Evolutionary conservation across 1,139 yeast species (phyloP).

Genomic region (Kazachstania sp.): DNA sequence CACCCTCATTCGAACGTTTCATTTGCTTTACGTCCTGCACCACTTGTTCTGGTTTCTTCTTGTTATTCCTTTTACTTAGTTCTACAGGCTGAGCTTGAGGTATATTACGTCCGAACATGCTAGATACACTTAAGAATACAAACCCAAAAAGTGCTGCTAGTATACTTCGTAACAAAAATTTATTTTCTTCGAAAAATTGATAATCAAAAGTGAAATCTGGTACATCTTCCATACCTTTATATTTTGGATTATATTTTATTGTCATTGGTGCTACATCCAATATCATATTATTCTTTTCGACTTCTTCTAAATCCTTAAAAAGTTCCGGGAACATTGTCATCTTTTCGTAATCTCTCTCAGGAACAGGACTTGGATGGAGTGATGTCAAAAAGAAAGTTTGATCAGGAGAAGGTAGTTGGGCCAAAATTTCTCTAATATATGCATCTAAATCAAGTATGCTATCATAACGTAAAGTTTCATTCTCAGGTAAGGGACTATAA

Average conservation of each 20-base stretch:
- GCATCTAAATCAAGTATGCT: slow-evolving; percentile 42
- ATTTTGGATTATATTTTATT: slow-evolving; percentile 28
- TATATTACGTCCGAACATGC: too few species aligned
- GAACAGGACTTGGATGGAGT: slow-evolving; percentile 11
- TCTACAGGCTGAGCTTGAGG: too few species aligned
- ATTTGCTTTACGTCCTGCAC: too few species aligned
- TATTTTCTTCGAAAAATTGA: slow-evolving; percentile 19
- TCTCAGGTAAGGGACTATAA: slow-evolving; percentile 42
- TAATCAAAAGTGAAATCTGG: slow-evolving; percentile 18
- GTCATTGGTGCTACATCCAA: slow-evolving; percentile 32
- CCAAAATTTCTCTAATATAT: slow-evolving; percentile 40
- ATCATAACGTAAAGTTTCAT: slow-evolving; percentile 27
- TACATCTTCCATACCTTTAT: slow-evolving; percentile 11
- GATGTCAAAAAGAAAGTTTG: slow-evolving; percentile 46
- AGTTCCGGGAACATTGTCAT: slow-evolving; percentile 30
- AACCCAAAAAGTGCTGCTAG: slow-evolving; percentile 11
- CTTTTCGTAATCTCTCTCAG: slow-evolving; percentile 13
- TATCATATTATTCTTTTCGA: slow-evolving; percentile 46
- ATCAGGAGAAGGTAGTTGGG: slow-evolving; percentile 63
- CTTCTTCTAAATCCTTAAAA: slow-evolving; percentile 34
- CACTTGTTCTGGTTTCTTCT: too few species aligned
- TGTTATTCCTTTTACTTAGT: too few species aligned
- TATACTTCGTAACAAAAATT: slow-evolving; percentile 13
- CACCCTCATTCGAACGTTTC: too few species aligned
- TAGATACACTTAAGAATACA: not conserved